Percentiles rank a stretch among this genome's conserved stretches.
phyloP scores from a whole-genome alignment of 2,329 filamentous ascomycete genomes.

The Talaromyces sp. region DNA sequence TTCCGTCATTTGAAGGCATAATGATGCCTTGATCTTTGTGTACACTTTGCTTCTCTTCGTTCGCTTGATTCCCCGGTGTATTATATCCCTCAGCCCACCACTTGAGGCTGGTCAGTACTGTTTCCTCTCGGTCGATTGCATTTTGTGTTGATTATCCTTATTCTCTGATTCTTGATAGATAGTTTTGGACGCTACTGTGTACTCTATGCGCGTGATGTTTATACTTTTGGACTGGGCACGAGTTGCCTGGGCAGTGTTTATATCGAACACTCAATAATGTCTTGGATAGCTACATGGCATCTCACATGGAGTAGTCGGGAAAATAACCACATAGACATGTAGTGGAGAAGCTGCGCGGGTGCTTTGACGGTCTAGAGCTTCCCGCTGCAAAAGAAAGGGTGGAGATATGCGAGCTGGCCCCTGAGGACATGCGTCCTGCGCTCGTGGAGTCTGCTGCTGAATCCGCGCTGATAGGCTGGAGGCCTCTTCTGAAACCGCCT shows the following conservation, averaged over 20 bases:
- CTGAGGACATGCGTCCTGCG: neutral
- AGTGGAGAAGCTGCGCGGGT: neutral
- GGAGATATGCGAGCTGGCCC: conserved; percentile 3
- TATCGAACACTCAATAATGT: neutral
- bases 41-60: conserved; percentile 10
- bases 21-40: neutral
- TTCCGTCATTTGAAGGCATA: conserved; percentile 6
- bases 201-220: conserved; percentile 15
- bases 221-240: conserved; percentile 8
- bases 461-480: neutral
- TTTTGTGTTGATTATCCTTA: conserved; percentile 6
- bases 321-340: neutral
- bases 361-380: conserved; percentile 4
- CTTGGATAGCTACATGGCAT: neutral
- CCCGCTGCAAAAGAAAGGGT: neutral
- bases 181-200: conserved; percentile 14
- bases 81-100: neutral
- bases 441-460: neutral
- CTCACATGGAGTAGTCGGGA: neutral
- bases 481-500: neutral
- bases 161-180: conserved; percentile 15
- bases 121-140: conserved; percentile 15
- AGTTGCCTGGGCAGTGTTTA: neutral
- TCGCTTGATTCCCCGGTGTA: conserved; percentile 19
- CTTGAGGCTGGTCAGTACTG: conserved; percentile 8